Evolutionary conservation across 495 filamentous ascomycete genomes (phyloP), one percentile per base, ranked within the genome.

Genomic region (Aspergillus ostianus): DNA sequence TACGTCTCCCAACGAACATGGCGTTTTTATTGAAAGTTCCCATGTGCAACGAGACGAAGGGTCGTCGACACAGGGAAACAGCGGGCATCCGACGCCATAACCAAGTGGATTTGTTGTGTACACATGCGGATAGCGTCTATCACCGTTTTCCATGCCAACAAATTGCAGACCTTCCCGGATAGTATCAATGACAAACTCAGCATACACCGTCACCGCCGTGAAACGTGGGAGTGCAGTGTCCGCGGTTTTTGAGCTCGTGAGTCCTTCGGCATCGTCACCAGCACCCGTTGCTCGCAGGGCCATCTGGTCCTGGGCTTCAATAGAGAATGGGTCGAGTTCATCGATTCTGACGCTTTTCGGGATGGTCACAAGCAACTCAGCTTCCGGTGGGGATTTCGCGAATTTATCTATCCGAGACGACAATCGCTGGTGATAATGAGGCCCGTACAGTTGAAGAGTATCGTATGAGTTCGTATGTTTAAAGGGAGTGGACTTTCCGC

Each of bases 1-100:
- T n/a, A 90, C 86, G 75, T 94, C 92, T 12, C 91, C 91, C 7
- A 98, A 74, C 0, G 91, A 94, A 59, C 86, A 85, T 13, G 93
- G 89, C 64, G 87, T 92, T 47, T 86, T 92, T 59, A 98, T 87
- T 2, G 87, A 88, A 23, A 99, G 75, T 55, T 92, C 92, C 92
- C 93, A 99, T 2, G 84, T 85, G 69, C 87, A 93, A 56, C 91
- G 83, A 30, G 89, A 84, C 26, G 83, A 81, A 5, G 86, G 80
- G 67, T 96, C 89, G 68, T 98, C 95, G 23, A 97, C 79, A 63
- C 93, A 97, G 10, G 94, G 94, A 64, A 98, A 98, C 12, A 97
- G 83, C 65, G 87, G 89, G 56, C 85, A 93, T 6, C 91, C 88
- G 44, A 83, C 84, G n/a, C 92, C 91, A 6, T 91, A 84, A 52